phyloP scores from a whole-genome alignment of 768 basidiomycete genomes.

The Rhodotorula sphaerocarpa region DNA sequence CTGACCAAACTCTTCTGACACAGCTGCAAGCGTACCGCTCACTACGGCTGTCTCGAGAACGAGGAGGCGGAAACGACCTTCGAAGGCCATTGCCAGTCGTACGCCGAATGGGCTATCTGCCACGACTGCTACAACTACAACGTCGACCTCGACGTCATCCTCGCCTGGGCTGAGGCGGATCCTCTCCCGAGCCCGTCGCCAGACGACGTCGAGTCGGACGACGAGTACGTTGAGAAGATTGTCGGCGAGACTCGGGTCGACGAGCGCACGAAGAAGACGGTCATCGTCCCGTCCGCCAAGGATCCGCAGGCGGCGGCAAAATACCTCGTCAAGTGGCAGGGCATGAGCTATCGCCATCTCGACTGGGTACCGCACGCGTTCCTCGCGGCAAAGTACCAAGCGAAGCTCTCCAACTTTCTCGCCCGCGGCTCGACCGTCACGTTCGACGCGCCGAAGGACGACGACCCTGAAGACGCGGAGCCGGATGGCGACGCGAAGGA shows the following conservation, averaged over 20 bases:
- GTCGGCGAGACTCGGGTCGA: not conserved
- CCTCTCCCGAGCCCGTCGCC: not conserved
- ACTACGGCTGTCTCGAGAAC: constrained; percentile 36
- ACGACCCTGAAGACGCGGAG: constrained; percentile 33
- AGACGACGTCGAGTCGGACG: constrained; percentile 13
- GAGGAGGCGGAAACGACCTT: constrained; percentile 5
- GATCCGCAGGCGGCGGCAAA: constrained; percentile 21
- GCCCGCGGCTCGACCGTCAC: constrained; percentile 29
- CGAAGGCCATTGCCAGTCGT: constrained; percentile 11
- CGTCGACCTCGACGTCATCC: constrained; percentile 31
- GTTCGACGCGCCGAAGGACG: constrained; percentile 30
- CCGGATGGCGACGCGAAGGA: constrained; percentile 8
- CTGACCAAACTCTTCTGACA: not conserved
- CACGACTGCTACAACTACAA: constrained; percentile 26
- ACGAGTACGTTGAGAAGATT: constrained; percentile 1
- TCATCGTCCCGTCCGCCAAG: constrained; percentile 26
- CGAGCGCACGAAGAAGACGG: constrained; percentile 17
- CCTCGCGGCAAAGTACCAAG: constrained; percentile 19
- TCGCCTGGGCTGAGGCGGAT: constrained; percentile 34
- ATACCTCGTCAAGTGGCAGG: constrained; percentile 40
- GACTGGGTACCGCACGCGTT: constrained; percentile 38
- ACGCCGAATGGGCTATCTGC: constrained; percentile 20
- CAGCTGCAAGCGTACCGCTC: constrained; percentile 35
- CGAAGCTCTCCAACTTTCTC: constrained; percentile 35
- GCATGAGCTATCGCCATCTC: constrained; percentile 30